phyloP scores from a whole-genome alignment of 2,329 filamentous ascomycete species.

The Elsinoe arachidis region DNA sequence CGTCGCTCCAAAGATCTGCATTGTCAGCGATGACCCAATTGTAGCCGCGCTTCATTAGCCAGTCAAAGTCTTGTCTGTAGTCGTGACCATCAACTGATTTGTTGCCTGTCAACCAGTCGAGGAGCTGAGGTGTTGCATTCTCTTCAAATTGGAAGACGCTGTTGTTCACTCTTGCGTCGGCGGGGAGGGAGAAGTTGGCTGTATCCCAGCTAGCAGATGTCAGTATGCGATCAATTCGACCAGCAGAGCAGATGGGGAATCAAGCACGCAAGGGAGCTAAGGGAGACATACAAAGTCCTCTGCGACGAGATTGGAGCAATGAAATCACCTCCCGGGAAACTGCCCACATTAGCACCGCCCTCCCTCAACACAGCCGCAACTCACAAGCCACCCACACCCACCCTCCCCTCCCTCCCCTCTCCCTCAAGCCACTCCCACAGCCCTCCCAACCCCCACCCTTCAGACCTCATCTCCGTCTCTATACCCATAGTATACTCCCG shows the following conservation, averaged over 20 bases:
- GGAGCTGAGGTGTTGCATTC: constrained; percentile 11
- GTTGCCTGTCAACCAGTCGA: constrained; percentile 15
- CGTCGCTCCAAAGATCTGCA: constrained; percentile 18
- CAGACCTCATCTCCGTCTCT: constrained; percentile 14
- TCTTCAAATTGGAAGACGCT: constrained; percentile 14
- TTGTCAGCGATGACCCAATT: constrained; percentile 20
- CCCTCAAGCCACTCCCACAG: constrained; percentile 13
- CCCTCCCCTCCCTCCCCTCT: background rate
- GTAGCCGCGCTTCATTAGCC: constrained; percentile 17
- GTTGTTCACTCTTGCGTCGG: constrained; percentile 63
- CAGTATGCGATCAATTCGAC: background rate
- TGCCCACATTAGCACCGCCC: background rate
- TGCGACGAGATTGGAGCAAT: background rate
- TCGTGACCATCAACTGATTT: constrained; percentile 17
- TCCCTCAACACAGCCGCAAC: background rate
- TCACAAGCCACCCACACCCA: background rate
- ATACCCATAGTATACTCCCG: constrained; percentile 18
- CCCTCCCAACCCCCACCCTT: constrained; percentile 12
- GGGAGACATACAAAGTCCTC: background rate
- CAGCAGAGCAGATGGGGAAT: no score
- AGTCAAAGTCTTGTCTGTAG: constrained; percentile 18
- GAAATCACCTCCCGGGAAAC: background rate
- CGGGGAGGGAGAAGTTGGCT: constrained; percentile 45
- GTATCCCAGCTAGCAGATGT: background rate
- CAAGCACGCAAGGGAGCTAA: no score